Evolutionary conservation across 2,329 filamentous ascomycete species (phyloP).

Genomic region (Clarireedia sp.): DNA sequence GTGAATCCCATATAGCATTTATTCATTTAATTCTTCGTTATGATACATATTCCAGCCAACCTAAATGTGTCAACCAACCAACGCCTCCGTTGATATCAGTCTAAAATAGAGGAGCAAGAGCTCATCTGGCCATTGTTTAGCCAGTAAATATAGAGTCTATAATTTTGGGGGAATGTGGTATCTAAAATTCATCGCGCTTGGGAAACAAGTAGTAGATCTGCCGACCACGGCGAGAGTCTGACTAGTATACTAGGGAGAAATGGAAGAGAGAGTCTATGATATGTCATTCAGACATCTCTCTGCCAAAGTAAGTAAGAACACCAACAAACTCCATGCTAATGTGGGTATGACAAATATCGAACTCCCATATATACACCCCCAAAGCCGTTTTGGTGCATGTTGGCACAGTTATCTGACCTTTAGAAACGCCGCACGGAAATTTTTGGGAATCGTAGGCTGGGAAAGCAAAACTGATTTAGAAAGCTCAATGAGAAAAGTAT

Average conservation of each 20-base stretch:
- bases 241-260: too few species aligned
- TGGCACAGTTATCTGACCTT: background rate
- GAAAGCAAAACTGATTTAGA: background rate
- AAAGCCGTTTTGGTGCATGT: background rate
- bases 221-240: background rate
- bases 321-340: constrained; percentile 1
- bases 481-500: background rate
- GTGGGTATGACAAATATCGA: background rate
- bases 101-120: background rate
- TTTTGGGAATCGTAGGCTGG: background rate
- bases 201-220: background rate
- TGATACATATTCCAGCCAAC: background rate
- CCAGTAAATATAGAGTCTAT: background rate
- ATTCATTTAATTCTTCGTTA: background rate
- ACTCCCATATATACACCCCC: background rate
- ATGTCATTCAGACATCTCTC: too few species aligned
- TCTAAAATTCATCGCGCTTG: background rate
- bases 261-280: too few species aligned
- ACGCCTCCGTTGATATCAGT: background rate
- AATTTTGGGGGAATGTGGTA: background rate
- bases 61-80: background rate
- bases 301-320: background rate
- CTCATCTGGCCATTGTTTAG: background rate
- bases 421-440: constrained; percentile 1
- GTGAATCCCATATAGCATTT: too few species aligned